Conservation (phyloP, 352 stramenopile genomes). For the Globisporangium nunn region DNA sequence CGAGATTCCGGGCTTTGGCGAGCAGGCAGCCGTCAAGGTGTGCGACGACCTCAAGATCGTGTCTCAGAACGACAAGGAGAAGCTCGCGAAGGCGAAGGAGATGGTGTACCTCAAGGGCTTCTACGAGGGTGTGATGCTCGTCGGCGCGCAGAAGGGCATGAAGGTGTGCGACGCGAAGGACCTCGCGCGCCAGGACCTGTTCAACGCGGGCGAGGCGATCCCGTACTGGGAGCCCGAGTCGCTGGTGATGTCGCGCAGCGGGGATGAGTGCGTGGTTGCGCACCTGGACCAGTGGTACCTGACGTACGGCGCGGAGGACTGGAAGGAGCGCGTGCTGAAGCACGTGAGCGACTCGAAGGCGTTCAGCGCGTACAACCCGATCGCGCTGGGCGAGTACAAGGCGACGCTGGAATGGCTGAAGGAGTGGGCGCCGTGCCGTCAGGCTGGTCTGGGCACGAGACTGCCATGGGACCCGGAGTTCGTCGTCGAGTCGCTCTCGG, state of each 20-base stretch:
- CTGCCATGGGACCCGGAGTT: conserved; percentile 98
- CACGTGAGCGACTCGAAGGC: conserved; percentile 90
- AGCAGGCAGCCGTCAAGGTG: conserved; percentile 94
- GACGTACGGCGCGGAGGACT: conserved; percentile 97
- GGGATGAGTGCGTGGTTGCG: conserved; percentile 99
- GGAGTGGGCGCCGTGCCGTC: conserved; percentile 98
- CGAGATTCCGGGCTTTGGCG: conserved; percentile 97
- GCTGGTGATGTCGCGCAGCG: conserved; percentile 93
- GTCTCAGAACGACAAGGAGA: conserved; percentile 98
- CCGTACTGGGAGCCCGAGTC: conserved; percentile 99
- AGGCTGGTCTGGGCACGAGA: conserved; percentile 95
- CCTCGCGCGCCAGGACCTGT: conserved; percentile 94
- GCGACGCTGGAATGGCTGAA: conserved; percentile 98
- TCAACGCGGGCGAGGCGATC: conserved; percentile 91
- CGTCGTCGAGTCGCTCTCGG: conserved; percentile 98
- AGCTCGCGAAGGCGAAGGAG: conserved; percentile 98
- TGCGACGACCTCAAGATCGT: conserved; percentile 98
- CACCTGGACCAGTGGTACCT: conserved; percentile 99
- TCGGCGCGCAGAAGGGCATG: conserved; percentile 94
- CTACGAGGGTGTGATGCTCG: conserved; percentile 97
- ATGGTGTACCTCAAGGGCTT: conserved; percentile 99
- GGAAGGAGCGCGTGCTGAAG: conserved; percentile 92
- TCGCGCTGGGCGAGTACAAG: conserved; percentile 93
- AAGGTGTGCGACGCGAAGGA: conserved; percentile 98
- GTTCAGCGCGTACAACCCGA: conserved; percentile 95